Percentiles rank a stretch among this genome's conserved stretches.
Evolutionary conservation across 257 asterid species (phyloP).

Genomic region (Linderniella brevidens): DNA sequence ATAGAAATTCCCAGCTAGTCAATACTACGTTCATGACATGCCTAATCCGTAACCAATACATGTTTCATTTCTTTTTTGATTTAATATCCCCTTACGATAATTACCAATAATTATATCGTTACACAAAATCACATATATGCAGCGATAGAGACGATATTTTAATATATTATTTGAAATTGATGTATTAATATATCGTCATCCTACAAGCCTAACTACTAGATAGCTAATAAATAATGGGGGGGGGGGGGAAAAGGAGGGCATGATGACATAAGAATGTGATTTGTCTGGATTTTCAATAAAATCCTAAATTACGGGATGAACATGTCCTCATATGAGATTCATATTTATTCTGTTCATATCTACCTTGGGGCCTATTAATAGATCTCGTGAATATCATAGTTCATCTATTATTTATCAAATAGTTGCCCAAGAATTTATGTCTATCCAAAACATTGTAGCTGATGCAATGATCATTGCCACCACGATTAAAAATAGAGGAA

Average conservation of each 20-base stretch:
- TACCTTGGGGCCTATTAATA: conserved; percentile 13
- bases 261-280: not conserved
- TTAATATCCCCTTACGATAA: too few relatives aligned
- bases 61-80: too few relatives aligned
- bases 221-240: not conserved
- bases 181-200: not conserved
- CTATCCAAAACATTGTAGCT: conserved; percentile 15
- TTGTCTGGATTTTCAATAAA: not conserved
- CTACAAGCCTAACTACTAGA: conserved; percentile 5
- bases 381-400: conserved; percentile 12
- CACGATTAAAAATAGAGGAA: too few relatives aligned
- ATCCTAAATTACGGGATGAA: conserved; percentile 4
- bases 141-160: too few relatives aligned
- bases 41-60: too few relatives aligned
- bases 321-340: conserved; percentile 3
- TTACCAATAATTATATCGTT: too few relatives aligned
- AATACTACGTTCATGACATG: too few relatives aligned
- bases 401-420: conserved; percentile 8
- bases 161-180: too few relatives aligned
- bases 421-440: conserved; percentile 13
- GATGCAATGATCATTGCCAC: conserved; percentile 10
- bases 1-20: too few relatives aligned
- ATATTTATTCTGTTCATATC: conserved; percentile 13
- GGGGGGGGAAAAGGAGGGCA: too few relatives aligned
- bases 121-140: too few relatives aligned